phyloP scores from a whole-genome alignment of 495 filamentous ascomycete genomes.

The Xylaria longipes region DNA sequence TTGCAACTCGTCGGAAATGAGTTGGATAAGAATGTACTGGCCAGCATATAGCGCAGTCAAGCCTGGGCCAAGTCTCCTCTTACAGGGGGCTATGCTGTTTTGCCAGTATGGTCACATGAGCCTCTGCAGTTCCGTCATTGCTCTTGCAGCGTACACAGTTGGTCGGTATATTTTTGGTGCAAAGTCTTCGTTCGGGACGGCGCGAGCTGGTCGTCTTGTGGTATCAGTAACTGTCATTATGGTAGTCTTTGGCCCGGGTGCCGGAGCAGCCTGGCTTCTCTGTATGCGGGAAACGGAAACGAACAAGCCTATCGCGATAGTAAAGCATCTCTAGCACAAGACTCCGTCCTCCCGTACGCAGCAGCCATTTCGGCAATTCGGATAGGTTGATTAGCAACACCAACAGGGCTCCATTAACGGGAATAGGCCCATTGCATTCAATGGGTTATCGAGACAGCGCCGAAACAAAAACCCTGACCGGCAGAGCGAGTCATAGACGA shows the following conservation, averaged over 20 bases:
- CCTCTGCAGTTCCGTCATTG: neutral
- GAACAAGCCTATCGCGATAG: neutral
- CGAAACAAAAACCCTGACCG: neutral
- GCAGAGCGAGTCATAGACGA: neutral
- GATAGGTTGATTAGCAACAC: neutral
- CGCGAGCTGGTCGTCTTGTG: neutral
- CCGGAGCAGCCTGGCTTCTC: neutral
- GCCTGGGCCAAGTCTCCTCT: neutral
- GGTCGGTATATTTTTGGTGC: neutral
- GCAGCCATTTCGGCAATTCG: neutral
- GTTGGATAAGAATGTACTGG: conserved; percentile 2
- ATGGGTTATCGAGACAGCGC: neutral
- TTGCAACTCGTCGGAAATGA: neutral
- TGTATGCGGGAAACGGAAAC: neutral
- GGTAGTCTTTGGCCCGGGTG: neutral
- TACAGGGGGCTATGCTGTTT: neutral
- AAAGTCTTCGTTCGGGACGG: neutral
- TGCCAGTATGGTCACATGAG: neutral
- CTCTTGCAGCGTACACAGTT: neutral
- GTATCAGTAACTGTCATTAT: neutral
- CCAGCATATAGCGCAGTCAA: neutral
- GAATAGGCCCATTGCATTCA: neutral
- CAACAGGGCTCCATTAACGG: too few relatives aligned
- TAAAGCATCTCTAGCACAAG: neutral
- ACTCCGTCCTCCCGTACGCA: neutral